phyloP scores from a whole-genome alignment of 2,329 filamentous ascomycete genomes.

The Diaporthe sp. region DNA sequence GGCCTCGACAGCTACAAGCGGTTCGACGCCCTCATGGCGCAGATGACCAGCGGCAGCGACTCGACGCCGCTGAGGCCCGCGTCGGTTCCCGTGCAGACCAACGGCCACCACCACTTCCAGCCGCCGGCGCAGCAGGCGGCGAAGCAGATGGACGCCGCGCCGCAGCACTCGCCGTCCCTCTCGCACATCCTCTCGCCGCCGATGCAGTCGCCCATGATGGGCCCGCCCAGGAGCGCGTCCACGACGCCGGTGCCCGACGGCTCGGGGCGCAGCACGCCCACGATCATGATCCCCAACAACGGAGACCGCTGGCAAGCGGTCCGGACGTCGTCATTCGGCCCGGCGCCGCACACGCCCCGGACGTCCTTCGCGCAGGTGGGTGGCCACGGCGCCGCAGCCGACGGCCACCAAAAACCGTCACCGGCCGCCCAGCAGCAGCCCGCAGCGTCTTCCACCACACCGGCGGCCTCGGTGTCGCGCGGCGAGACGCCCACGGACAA shows the following conservation, averaged over 20 bases:
- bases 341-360: not conserved
- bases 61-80: not conserved
- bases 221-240: slow-evolving; percentile 29
- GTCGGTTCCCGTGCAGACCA: slow-evolving; percentile 27
- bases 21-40: slow-evolving; percentile 30
- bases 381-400: not conserved
- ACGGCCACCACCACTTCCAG: not conserved
- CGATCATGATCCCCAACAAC: slow-evolving; percentile 8
- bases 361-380: not conserved
- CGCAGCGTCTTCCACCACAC: not conserved
- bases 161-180: slow-evolving; percentile 15
- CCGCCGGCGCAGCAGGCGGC: not conserved
- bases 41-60: slow-evolving; percentile 24
- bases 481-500: not conserved
- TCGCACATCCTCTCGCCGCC: slow-evolving; percentile 28
- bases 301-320: slow-evolving; percentile 27
- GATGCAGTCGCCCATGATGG: slow-evolving; percentile 26
- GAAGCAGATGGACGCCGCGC: not conserved
- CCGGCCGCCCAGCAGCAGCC: no score
- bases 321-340: not conserved
- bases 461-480: not conserved
- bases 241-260: slow-evolving; percentile 29
- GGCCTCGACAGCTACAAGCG: slow-evolving; percentile 28
- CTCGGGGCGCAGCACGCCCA: slow-evolving; percentile 25
- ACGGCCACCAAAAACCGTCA: no score